Conservation (phyloP, 1,284 basidiomycete genomes). For the Microbotryomycetes sp. region DNA sequence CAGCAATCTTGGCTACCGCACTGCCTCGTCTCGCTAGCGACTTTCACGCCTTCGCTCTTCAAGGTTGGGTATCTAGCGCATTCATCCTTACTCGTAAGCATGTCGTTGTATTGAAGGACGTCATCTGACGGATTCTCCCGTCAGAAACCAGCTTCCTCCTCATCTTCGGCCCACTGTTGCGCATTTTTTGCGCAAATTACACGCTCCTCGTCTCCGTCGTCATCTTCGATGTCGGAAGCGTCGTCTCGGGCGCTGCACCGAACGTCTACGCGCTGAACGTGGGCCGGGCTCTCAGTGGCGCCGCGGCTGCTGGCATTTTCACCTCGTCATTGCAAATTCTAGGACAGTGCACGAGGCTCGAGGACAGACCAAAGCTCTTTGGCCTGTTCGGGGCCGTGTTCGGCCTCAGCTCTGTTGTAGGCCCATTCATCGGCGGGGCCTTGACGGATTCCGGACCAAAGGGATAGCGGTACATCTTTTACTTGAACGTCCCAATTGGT, state of each 20-base stretch:
- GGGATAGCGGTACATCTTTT: too few species aligned
- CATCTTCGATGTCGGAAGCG: conserved; percentile 48
- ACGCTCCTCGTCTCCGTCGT: conserved; percentile 44
- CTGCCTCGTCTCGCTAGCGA: conserved; percentile 43
- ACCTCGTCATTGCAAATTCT: conserved; percentile 45
- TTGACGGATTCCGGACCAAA: conserved; percentile 42
- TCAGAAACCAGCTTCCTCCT: conserved; percentile 42
- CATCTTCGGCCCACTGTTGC: conserved; percentile 43
- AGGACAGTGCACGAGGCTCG: conserved; percentile 43
- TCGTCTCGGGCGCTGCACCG: conserved; percentile 48
- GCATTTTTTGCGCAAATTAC: conserved; percentile 39
- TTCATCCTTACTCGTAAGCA: conserved; percentile 44
- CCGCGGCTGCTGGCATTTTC: conserved; percentile 49
- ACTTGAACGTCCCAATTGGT: conserved; percentile 17
- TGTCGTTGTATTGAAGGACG: too few species aligned
- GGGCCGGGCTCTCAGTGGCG: conserved; percentile 47
- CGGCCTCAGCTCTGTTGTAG: conserved; percentile 42
- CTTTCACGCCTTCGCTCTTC: conserved; percentile 45
- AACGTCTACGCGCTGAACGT: conserved; percentile 47
- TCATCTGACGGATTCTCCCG: conserved; percentile 17
- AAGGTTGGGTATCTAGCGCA: conserved; percentile 44
- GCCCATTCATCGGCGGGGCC: conserved; percentile 44
- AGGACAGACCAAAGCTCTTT: conserved; percentile 44
- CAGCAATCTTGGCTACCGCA: conserved; percentile 19
- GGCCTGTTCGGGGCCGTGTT: conserved; percentile 43